Evolutionary conservation across 371 early-diverging fungal genomes (phyloP).

Genomic region (Globomyces sp.): DNA sequence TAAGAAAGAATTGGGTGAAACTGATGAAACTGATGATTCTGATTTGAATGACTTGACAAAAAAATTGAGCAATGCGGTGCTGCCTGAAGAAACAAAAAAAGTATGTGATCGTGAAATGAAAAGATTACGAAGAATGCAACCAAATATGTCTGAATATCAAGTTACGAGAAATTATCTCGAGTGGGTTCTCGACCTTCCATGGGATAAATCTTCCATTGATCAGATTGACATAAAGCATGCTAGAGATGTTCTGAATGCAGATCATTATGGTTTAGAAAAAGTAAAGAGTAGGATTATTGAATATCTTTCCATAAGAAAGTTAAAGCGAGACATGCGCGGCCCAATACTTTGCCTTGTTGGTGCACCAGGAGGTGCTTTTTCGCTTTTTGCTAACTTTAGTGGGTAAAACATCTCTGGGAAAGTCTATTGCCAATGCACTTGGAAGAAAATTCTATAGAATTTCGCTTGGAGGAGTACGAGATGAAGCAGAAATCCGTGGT

Average conservation of each 20-base stretch:
- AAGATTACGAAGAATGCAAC: conserved; percentile 70
- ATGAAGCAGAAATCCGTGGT: conserved; percentile 88
- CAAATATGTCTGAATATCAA: conserved; percentile 75
- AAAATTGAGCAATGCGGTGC: conserved; percentile 58
- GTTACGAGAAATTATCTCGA: conserved; percentile 78
- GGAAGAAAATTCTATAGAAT: conserved; percentile 79
- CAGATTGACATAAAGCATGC: conserved; percentile 66
- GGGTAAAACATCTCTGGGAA: conserved; percentile 83
- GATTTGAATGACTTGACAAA: conserved; percentile 61
- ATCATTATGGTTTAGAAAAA: conserved; percentile 81
- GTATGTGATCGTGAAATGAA: conserved; percentile 69
- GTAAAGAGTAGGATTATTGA: conserved; percentile 83
- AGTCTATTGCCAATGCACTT: conserved; percentile 77
- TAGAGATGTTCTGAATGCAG: conserved; percentile 66
- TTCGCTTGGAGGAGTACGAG: conserved; percentile 83
- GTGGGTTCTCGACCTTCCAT: conserved; percentile 74
- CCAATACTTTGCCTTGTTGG: conserved; percentile 87
- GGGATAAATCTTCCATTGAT: conserved; percentile 63
- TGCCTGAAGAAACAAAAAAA: conserved; percentile 66
- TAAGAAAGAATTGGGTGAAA: conserved; percentile 75
- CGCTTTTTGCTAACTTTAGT: conserved; percentile 26
- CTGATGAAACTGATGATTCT: conserved; percentile 54
- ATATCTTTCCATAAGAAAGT: conserved; percentile 77
- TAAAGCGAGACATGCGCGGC: conserved; percentile 72
- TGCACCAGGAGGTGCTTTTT: conserved; percentile 44